A percentile compares a stretch with the other conserved stretches of the same genome.
These are phyloP conservation scores for Adansonia rubrostipa DNA, from an alignment of 441 rosid genomes.

Conservation along the genomic window DNA sequence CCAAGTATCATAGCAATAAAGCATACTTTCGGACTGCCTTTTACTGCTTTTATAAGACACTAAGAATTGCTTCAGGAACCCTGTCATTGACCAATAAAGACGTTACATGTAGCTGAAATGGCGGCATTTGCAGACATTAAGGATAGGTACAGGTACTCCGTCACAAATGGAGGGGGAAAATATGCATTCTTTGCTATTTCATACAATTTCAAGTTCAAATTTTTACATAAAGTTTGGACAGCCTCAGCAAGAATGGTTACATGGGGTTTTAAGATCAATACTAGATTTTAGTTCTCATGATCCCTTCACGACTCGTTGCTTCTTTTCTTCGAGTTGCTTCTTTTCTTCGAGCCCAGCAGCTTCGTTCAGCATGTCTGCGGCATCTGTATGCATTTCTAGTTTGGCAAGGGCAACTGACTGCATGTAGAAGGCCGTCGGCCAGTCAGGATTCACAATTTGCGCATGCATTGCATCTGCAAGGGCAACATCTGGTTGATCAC, in stretches of 20 bases:
- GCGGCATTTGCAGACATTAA: constrained; percentile 3
- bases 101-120: not conserved
- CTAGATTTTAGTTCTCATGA: constrained; percentile 33
- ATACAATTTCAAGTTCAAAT: constrained; percentile 37
- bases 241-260: constrained; percentile 35
- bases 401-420: constrained; percentile 85
- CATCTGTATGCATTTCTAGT: constrained; percentile 73
- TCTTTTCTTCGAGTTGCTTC: constrained; percentile 58
- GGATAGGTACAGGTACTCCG: not conserved
- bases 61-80: not conserved
- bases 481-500: constrained; percentile 66
- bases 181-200: constrained; percentile 21
- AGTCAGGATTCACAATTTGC: constrained; percentile 58
- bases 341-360: constrained; percentile 39
- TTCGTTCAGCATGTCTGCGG: constrained; percentile 75
- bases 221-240: constrained; percentile 38
- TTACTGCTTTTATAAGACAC: not conserved
- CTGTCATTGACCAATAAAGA: not conserved
- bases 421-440: constrained; percentile 87
- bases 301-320: constrained; percentile 43
- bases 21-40: not conserved
- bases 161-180: not conserved
- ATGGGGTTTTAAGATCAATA: not conserved
- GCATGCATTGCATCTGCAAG: constrained; percentile 85
- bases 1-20: too few species aligned